Base-by-base conservation (phyloP, 73 alveolate species). In the Tetrahymena elliotti region DNA sequence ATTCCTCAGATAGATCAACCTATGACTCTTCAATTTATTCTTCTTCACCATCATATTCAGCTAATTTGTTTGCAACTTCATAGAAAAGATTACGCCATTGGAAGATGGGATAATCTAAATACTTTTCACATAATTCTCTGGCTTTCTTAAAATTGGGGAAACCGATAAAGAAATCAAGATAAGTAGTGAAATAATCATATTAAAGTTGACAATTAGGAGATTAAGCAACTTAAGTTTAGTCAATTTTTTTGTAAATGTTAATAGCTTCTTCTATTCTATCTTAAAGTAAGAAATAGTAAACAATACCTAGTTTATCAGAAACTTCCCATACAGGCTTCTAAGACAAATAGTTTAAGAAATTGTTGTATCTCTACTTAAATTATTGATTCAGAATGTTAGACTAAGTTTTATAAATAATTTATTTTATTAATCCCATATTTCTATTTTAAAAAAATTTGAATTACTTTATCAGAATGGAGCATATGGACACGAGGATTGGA, bases 401-500 rank as follows among this genome's bases (percentile, higher is more conserved):
- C 88, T 68, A 18, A 1, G 24, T 0, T 68, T 24, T 24, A 24
- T 22, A 27, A 68, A 68, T 24, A 68, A 68, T 3, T 7, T 68
- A 68, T 18, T 6, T 53, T 96, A 68, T n/a, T n/a, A n/a, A n/a
- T n/a, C n/a, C n/a, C n/a, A n/a, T n/a, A n/a, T n/a, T n/a, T n/a
- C n/a, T n/a, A n/a, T n/a, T n/a, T n/a, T n/a, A 47, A 18, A 47
- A 47, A 47, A 47, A 47, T 13, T 47, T 82, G 38, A 36, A 96
- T 95, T 84, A 95, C 94, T 38, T 84, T 94, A 94, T 96, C 95
- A 33, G 93, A 35, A 31, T 99, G 99, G 16, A 98, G 97, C 83
- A 96, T 97, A 94, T 98, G 99, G 47, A 97, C 99, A 97, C 99
- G 96, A 34, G 99, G 97, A 83, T 98, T 98, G 20, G 98, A 96